Conservation (phyloP, 164 flowering plant species). For the Piper betle region DNA sequence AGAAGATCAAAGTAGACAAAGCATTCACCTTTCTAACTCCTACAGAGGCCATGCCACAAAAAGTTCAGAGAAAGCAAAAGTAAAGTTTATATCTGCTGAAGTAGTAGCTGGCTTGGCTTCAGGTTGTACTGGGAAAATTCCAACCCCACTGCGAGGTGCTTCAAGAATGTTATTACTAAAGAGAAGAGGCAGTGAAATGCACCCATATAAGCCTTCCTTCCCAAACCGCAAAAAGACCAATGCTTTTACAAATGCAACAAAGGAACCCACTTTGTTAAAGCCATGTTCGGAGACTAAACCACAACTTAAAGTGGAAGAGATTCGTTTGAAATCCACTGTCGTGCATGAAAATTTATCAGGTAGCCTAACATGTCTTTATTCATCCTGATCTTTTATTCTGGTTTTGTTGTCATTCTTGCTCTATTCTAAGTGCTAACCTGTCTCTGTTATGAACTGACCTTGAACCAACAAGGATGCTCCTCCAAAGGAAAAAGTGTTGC, state of each 20-base stretch:
- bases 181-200: neutral
- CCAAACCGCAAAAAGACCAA: neutral
- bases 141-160: neutral
- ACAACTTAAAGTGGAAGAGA: neutral
- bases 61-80: neutral
- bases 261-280: neutral
- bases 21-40: neutral
- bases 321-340: too few relatives aligned
- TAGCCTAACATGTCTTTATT: too few relatives aligned
- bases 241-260: neutral
- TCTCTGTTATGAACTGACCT: neutral
- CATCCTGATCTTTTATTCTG: too few relatives aligned
- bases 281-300: neutral
- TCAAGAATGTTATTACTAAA: neutral
- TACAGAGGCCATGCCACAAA: neutral
- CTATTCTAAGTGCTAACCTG: too few relatives aligned
- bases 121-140: neutral
- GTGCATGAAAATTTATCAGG: too few relatives aligned
- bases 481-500: neutral
- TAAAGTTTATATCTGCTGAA: neutral
- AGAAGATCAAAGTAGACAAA: neutral
- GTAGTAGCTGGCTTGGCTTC: neutral
- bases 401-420: too few relatives aligned
- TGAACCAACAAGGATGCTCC: neutral
- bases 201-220: neutral